Base-by-base conservation (phyloP, 345 rosid genomes). In the Lepidium sativum region DNA sequence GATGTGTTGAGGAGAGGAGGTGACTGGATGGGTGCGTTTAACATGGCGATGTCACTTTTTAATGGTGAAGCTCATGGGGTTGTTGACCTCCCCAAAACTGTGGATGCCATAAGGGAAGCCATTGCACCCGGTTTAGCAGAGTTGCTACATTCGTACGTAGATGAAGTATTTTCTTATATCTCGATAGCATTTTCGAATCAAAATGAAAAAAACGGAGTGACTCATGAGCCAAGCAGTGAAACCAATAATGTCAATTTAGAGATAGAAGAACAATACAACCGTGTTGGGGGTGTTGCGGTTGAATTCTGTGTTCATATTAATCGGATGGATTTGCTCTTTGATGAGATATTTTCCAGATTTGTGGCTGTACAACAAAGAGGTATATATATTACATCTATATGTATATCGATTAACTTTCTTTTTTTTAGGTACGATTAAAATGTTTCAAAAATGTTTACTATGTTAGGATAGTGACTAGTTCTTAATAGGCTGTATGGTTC, bases 21-120 rank as follows among this genome's bases (percentile, higher is more conserved):
- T 65, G 99, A 94, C 65, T 94, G 99, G 99, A 94, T 94, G 96
- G 97, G 96, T 80, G 95, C 99, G 54, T 82, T 94, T 76, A 87
- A 85, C 83, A 94, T 94, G 99, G 96, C 95, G 57, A 85, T 94
- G 80, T 80, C 94, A 50, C 88, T 94, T 69, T 94, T 84, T 80
- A 96, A 94, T 86, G 99, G 97, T 68, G 86, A 90, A 79, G 96
- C 97, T 69, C 96, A 88, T 81, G 96, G 99, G 64, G 97, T 90
- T 75, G 80, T 94, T 76, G 99, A 90, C 68, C 97, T 94, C 54
- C 97, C 99, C 32, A 83, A 82, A 82, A 82, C 92, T 40, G 78
- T 82, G 63, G 85, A 86, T 66, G 90, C 92, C 58, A 86, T 86
- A 52, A 90, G 80, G 77, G 90, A 81, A 77, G 81, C 87, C 67